These are phyloP conservation scores for Pyrenophora graminea DNA, from an alignment of 2,329 filamentous ascomycete species.

Conservation along the genomic window DNA sequence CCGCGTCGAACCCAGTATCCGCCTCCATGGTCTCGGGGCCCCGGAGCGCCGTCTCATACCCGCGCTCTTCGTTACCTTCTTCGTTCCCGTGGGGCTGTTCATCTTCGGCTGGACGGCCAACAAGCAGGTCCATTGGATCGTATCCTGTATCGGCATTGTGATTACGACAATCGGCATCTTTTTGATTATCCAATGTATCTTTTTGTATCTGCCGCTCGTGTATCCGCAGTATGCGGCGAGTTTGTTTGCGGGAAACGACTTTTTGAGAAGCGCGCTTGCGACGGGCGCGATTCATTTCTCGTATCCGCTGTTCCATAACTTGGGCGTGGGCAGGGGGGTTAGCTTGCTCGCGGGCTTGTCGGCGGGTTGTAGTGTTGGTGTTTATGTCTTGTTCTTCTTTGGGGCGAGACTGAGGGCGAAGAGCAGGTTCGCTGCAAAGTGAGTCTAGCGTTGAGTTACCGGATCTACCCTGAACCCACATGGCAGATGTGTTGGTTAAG, in stretches of 20 bases:
- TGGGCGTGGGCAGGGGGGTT: conserved; percentile 63
- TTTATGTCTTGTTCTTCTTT: conserved; percentile 62
- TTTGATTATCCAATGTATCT: conserved; percentile 55
- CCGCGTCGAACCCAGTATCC: conserved; percentile 66
- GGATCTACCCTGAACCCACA: no score
- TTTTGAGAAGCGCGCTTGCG: conserved; percentile 60
- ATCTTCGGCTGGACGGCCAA: conserved; percentile 73
- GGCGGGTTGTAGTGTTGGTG: conserved; percentile 55
- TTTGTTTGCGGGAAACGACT: conserved; percentile 67
- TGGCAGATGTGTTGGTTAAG: no score
- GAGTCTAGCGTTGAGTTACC: not conserved
- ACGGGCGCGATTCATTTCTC: conserved; percentile 65
- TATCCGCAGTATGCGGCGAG: conserved; percentile 56
- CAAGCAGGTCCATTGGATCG: conserved; percentile 61
- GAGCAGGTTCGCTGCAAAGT: conserved; percentile 41
- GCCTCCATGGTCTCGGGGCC: conserved; percentile 68
- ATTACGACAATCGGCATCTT: conserved; percentile 54
- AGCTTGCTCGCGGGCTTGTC: conserved; percentile 52
- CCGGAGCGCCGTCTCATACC: conserved; percentile 77
- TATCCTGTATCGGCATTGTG: conserved; percentile 58
- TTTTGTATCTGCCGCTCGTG: conserved; percentile 67
- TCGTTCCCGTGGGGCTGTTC: conserved; percentile 68
- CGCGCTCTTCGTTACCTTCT: conserved; percentile 60
- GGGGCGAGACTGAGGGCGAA: conserved; percentile 37
- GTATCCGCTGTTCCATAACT: conserved; percentile 61